Base-by-base conservation (phyloP, 2,329 filamentous ascomycete genomes). In the Xylaria sp. region DNA sequence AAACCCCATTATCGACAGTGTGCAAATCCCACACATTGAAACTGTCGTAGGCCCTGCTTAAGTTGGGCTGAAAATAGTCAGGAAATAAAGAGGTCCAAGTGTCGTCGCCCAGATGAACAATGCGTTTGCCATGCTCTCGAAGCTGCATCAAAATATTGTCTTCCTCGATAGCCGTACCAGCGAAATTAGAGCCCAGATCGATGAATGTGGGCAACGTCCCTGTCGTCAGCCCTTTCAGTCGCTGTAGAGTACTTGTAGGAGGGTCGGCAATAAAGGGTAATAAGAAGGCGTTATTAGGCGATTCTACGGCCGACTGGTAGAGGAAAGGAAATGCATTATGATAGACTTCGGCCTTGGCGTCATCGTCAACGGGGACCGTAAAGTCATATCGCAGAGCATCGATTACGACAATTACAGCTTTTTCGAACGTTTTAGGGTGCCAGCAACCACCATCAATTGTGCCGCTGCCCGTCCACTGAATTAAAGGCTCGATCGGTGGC, bases 21-120 rank as follows among this genome's bases (percentile, higher is more conserved):
- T 98, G 94, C 75, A 99, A 82, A 80, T 99, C 96, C 94, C 94
- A 98, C 7, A 98, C 96, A 77, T 98, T 98, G 83, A 99, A 97
- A 70, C 95, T 98, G 79, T 98, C 95, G 80, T 97, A 99, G 0
- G 96, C 89, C 74, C 87, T 89, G 74, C 94, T 97, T 66, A 98
- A 89, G 66, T 95, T 92, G 9, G 90, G 84, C 79, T 97, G 91
- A 76, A 99, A 99, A 80, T 97, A 94, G n/a, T 87, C 93, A 0
- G 96, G 96, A 78, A 98, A 99, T 18, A 99, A 84, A 52, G 93
- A 88, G 73, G 94, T 92, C 96, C 96, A 99, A 4, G 96, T 99
- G 81, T 99, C 95, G 79, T 99, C 96, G n/a, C 96, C 96, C 46
- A 99, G 84, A 77, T 99, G 97, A 6, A 94, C 96, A 74, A 99